Evolutionary conservation across 1,284 basidiomycete genomes (phyloP).

Genomic region (Malassezia equina): DNA sequence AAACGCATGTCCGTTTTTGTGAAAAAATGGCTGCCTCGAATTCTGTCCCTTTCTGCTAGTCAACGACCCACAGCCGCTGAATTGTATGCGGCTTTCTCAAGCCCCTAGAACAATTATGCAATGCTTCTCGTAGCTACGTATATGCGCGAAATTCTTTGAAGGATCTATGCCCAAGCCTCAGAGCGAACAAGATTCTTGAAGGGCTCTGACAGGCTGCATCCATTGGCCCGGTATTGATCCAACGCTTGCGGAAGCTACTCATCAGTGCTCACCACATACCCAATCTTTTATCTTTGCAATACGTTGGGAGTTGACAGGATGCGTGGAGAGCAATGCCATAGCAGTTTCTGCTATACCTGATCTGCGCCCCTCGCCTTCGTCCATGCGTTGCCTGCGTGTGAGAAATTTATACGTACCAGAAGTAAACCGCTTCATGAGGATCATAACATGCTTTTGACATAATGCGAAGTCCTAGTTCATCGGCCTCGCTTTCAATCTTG

Average conservation of each 20-base stretch:
- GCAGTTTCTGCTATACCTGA: conserved; percentile 18
- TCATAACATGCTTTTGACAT: conserved; percentile 63
- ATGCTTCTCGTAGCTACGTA: neutral
- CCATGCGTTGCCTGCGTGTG: conserved; percentile 28
- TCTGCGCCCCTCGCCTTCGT: conserved; percentile 17
- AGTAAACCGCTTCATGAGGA: conserved; percentile 56
- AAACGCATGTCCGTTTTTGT: conserved; percentile 1
- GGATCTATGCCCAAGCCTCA: neutral
- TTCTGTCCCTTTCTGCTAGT: conserved; percentile 22
- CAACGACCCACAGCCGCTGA: conserved; percentile 16
- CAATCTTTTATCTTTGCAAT: conserved; percentile 34
- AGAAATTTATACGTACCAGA: neutral
- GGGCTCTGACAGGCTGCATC: neutral
- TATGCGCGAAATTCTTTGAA: neutral
- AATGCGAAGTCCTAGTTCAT: conserved; percentile 49
- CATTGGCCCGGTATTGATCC: neutral
- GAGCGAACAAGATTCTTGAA: neutral
- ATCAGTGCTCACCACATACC: conserved; percentile 8
- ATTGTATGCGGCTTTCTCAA: conserved; percentile 3
- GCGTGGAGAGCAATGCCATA: conserved; percentile 28
- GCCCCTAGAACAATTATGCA: neutral
- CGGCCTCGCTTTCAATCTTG: conserved; percentile 65
- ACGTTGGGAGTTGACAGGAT: conserved; percentile 29
- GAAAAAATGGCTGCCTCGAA: conserved; percentile 7
- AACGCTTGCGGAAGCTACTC: conserved; percentile 5